Evolutionary conservation across 148 eudicot species (phyloP).

Genomic region (Silene conica): DNA sequence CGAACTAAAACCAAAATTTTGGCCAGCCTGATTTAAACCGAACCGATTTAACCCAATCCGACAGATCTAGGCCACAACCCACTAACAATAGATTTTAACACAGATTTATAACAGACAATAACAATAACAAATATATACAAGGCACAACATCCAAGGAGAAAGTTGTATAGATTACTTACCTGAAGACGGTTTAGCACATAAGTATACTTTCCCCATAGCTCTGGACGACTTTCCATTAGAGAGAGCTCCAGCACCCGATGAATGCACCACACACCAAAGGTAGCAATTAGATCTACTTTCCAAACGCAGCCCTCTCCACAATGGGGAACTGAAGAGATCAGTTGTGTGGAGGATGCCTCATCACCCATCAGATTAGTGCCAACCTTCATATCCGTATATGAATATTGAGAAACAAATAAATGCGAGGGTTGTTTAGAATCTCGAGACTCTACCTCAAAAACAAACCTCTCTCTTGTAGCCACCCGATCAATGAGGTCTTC

Average conservation of each 20-base stretch:
- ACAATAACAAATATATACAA: constrained; percentile 1
- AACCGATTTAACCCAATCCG: too few species aligned
- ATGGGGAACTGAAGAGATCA: constrained; percentile 61
- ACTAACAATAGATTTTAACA: background rate
- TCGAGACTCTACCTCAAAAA: constrained; percentile 69
- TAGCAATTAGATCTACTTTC: constrained; percentile 63
- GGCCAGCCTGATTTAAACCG: too few species aligned
- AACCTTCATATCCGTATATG: constrained; percentile 37
- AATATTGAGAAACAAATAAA: constrained; percentile 32
- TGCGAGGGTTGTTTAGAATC: constrained; percentile 35
- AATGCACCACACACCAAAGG: constrained; percentile 98
- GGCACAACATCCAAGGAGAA: background rate
- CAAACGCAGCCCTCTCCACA: constrained; percentile 95
- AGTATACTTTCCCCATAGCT: constrained; percentile 97
- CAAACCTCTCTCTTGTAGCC: constrained; percentile 74
- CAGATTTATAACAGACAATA: background rate
- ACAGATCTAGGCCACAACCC: background rate
- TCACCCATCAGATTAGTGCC: constrained; percentile 30
- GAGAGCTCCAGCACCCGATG: constrained; percentile 87
- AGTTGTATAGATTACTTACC: constrained; percentile 39
- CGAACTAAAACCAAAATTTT: too few species aligned
- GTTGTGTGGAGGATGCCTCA: constrained; percentile 33
- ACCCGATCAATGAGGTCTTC: constrained; percentile 84
- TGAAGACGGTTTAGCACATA: constrained; percentile 95
- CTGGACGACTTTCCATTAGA: constrained; percentile 96